Evolutionary conservation across 202 grass and related monocot species (phyloP), one percentile per base, ranked within the genome.

Genomic region (Zoysia matrella): DNA sequence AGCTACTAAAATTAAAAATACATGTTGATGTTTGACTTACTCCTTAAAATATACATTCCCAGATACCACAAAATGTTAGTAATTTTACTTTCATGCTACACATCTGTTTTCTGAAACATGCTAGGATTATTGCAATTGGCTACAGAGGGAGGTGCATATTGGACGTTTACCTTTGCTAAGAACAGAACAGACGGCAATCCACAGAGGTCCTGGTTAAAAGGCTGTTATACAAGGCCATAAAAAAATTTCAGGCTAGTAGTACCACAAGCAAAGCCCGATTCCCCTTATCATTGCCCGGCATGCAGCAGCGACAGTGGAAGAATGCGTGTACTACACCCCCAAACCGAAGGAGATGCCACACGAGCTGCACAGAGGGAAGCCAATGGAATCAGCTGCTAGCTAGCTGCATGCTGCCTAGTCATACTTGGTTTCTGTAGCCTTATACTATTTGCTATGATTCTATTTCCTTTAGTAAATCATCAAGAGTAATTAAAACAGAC

Each of bases 321-420:
- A 86, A 68, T 63, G 63, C 65, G 39, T 78, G 67, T 68, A 62
- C 55, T 60, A 57, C 48, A 30, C 70, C 69, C 41, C 13, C 85
- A 80, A 80, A 40, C 82, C 53, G 79, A 53, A 30, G 36, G 55
- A 70, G 65, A 85, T 63, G 75, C 72, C 73, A 75, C 78, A 69
- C 70, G 51, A 46, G 50, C 42, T 55, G 68, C 76, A 54, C 36
- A 67, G 74, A 41, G 61, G 67, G 80, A 30, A 30, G 63, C 52
- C 66, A 62, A 53, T 64, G 16, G 66, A 77, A 84, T 72, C 85
- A 81, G 4, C n/a, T 77, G 4, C 54, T 30, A 49, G 66, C 62
- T 30, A 30, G 22, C 22, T 30, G 22, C 22, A 30, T 30, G 22
- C 22, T 30, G 22, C 22, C 22, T 30, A 30, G 22, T 30, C 22